Evolutionary conservation across 495 filamentous ascomycete genomes (phyloP).

Genomic region (Aspergillus homomorphus): DNA sequence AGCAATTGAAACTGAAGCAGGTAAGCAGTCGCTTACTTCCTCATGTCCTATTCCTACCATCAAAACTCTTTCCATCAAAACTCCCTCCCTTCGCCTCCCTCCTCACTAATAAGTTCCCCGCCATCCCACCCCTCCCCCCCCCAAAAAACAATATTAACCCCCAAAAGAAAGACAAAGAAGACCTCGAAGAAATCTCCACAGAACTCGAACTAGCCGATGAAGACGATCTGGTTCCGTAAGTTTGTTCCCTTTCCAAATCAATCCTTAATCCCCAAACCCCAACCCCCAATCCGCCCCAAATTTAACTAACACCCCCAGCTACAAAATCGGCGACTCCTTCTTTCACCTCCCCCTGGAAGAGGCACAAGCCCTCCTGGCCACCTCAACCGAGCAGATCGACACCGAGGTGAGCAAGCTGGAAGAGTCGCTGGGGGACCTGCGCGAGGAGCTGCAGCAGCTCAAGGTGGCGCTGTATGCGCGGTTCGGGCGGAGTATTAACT

Average conservation of each 20-base stretch:
- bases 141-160: slow-evolving; percentile 1
- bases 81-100: too few relatives aligned
- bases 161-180: slow-evolving; percentile 93
- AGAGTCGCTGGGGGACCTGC: slow-evolving; percentile 65
- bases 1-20: slow-evolving; percentile 77
- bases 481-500: slow-evolving; percentile 91
- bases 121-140: not conserved
- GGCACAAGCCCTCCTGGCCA: slow-evolving; percentile 76
- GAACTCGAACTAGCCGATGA: slow-evolving; percentile 96
- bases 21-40: slow-evolving; percentile 44
- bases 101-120: too few relatives aligned
- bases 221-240: slow-evolving; percentile 85
- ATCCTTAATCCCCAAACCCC: not conserved
- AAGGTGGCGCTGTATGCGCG: slow-evolving; percentile 91
- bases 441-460: slow-evolving; percentile 81
- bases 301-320: slow-evolving; percentile 47
- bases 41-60: slow-evolving; percentile 1
- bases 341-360: slow-evolving; percentile 78
- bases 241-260: slow-evolving; percentile 5
- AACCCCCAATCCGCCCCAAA: not conserved
- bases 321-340: slow-evolving; percentile 96
- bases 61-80: too few relatives aligned
- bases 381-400: slow-evolving; percentile 68
- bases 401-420: slow-evolving; percentile 72
- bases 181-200: slow-evolving; percentile 84